Evolutionary conservation across 352 stramenopile genomes (phyloP).

Genomic region (Phytophthora citrophthora): DNA sequence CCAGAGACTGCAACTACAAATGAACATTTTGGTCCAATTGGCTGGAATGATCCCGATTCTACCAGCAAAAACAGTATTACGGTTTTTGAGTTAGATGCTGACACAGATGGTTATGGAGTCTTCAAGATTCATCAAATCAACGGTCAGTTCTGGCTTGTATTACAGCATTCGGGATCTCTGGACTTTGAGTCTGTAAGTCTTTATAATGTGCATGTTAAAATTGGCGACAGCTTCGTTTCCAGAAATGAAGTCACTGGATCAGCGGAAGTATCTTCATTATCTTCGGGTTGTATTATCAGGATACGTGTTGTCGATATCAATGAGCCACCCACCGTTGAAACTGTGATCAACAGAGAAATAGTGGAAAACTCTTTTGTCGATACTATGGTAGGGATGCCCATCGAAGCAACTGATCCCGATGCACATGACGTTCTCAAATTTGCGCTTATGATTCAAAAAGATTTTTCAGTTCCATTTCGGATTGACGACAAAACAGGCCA

Average conservation of each 20-base stretch:
- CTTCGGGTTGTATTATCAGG: constrained; percentile 39
- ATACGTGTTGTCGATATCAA: constrained; percentile 55
- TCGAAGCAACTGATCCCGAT: constrained; percentile 30
- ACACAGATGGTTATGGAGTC: constrained; percentile 7
- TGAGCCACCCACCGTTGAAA: constrained; percentile 45
- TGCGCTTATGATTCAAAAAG: background rate
- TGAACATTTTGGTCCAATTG: constrained; percentile 31
- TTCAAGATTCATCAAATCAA: constrained; percentile 15
- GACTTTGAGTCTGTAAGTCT: constrained; percentile 19
- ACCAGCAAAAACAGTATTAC: constrained; percentile 47
- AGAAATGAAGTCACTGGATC: constrained; percentile 11
- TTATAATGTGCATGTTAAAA: constrained; percentile 15
- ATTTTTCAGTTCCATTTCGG: constrained; percentile 34
- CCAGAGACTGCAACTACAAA: constrained; percentile 39
- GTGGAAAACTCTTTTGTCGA: constrained; percentile 44
- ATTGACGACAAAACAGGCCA: constrained; percentile 49
- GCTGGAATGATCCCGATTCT: constrained; percentile 53
- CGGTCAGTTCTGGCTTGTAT: constrained; percentile 22
- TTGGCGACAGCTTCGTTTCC: constrained; percentile 27
- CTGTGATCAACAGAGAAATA: constrained; percentile 27
- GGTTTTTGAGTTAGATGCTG: constrained; percentile 48
- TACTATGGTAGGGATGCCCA: constrained; percentile 9
- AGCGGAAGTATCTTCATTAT: constrained; percentile 43
- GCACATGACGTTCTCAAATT: constrained; percentile 16
- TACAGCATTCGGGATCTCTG: constrained; percentile 11